Conservation (phyloP, 495 filamentous ascomycete species). For the Penicillium maclennaniae region DNA sequence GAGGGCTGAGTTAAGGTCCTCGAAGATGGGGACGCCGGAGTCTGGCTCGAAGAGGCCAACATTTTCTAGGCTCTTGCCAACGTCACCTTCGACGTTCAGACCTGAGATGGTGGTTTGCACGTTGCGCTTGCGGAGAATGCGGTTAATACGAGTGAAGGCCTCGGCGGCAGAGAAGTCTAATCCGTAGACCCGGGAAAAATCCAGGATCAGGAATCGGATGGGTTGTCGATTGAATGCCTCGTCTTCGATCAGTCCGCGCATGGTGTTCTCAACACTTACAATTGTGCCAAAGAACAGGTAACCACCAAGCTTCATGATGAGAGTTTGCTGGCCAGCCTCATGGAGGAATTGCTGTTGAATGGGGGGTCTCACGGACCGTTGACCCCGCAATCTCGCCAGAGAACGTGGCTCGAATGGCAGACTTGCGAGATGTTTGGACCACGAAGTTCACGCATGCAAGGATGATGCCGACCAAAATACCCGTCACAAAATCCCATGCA, state of each 20-base stretch:
- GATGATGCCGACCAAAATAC: slow-evolving; percentile 87
- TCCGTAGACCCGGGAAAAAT: slow-evolving; percentile 83
- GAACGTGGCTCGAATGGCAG: slow-evolving; percentile 81
- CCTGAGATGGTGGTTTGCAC: slow-evolving; percentile 81
- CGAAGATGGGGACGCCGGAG: slow-evolving; percentile 70
- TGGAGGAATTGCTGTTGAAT: slow-evolving; percentile 83
- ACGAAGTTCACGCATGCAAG: slow-evolving; percentile 88
- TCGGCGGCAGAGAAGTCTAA: slow-evolving; percentile 95
- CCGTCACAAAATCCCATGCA: slow-evolving; percentile 89
- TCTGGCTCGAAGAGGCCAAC: slow-evolving; percentile 73
- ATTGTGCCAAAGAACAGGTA: slow-evolving; percentile 98
- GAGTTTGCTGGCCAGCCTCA: slow-evolving; percentile 80
- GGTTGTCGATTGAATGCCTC: slow-evolving; percentile 70
- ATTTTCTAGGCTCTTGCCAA: slow-evolving; percentile 72
- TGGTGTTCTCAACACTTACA: slow-evolving; percentile 83
- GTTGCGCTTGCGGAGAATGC: slow-evolving; percentile 66
- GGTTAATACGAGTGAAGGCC: slow-evolving; percentile 86
- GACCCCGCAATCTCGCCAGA: slow-evolving; percentile 83
- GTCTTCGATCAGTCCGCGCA: slow-evolving; percentile 75
- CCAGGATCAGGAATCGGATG: slow-evolving; percentile 86
- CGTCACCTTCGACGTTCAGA: slow-evolving; percentile 63
- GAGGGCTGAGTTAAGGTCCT: slow-evolving; percentile 85
- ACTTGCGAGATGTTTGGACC: slow-evolving; percentile 83
- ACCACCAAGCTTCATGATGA: slow-evolving; percentile 84
- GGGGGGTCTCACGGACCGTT: slow-evolving; percentile 83